A percentile compares a stretch with the other conserved stretches of the same genome.
phyloP scores from a whole-genome alignment of 2,329 filamentous ascomycete genomes.

The Neofusicoccum laricinum region DNA sequence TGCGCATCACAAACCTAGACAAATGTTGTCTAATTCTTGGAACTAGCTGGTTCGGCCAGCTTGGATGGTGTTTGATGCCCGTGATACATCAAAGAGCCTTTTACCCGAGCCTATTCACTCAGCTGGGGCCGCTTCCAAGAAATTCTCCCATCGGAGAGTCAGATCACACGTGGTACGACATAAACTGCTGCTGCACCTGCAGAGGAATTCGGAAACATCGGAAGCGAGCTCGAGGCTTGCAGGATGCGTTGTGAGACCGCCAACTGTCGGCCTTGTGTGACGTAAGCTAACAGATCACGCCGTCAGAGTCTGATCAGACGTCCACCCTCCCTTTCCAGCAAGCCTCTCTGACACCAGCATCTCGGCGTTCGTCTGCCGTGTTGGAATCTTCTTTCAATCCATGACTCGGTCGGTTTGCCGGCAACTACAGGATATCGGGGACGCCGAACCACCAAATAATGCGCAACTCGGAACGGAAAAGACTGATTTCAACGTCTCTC shows the following conservation, averaged over 20 bases:
- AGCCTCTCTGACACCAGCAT: too few relatives aligned
- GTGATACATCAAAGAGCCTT: neutral
- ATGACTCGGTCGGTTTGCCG: neutral
- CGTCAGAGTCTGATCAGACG: neutral
- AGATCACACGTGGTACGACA: neutral
- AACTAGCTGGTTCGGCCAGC: too few relatives aligned
- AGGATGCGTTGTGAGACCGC: too few relatives aligned
- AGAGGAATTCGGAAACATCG: neutral
- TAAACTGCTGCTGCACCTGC: too few relatives aligned
- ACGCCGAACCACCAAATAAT: neutral
- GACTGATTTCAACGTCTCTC: neutral
- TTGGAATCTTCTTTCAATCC: neutral
- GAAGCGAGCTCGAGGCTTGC: neutral
- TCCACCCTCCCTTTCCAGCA: neutral
- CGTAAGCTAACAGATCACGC: neutral
- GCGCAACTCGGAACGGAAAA: neutral
- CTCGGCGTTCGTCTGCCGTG: too few relatives aligned
- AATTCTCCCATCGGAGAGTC: neutral
- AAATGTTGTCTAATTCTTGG: too few relatives aligned
- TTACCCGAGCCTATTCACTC: neutral
- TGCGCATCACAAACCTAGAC: too few relatives aligned
- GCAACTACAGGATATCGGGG: neutral
- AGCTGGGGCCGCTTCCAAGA: neutral
- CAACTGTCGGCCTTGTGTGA: neutral
- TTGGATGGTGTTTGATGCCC: too few relatives aligned